Base-by-base conservation (phyloP, 208 protist genomes). In the Acanthamoeba healyi region DNA sequence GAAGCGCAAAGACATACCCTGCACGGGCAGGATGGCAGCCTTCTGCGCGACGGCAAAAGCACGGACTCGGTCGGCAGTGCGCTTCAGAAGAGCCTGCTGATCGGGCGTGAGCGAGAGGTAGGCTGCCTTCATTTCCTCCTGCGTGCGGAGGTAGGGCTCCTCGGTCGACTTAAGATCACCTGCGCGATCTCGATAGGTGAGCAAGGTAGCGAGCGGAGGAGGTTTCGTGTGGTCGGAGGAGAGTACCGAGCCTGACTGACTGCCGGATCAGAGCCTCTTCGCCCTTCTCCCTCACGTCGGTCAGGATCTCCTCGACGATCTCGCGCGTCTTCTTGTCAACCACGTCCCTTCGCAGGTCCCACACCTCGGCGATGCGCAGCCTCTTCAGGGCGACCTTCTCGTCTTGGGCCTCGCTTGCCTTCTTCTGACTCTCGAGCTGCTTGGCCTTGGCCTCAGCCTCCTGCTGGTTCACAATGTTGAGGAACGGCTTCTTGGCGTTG, bases 231-330 rank as follows among this genome's bases (percentile, higher is more conserved):
- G 15, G 26, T 40, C 22, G 9, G 24, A 29, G 17, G 40, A 2
- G 92, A 17, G 95, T 79, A 32, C 95, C 95, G 34, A 96, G 86
- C 63, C 86, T 56, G 26, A 94, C 94, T 24, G 95, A 95, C 40
- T 96, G 93, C 1, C 92, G 38, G 46, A 91, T 22, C 26, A 96
- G 40, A 19, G 94, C 95, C 26, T 82, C 90, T 32, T 95, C 93
- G 63, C 96, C 96, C 19, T 82, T 44, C 32, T 91, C 54, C 34
- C 82, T 29, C 54, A 97, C 94, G 24, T 96, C 96, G 29, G 89
- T 89, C 26, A 97, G 92, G 54, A 97, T 97, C 36, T 88, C 91
- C 63, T 77, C 89, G 56, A 94, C 95, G 38, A 94, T 93, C 34
- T 49, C 58, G 9, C 95, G 81, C 40, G 95, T 94, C 44, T 95